Conservation (phyloP, 2,329 filamentous ascomycete species). For the Aspergillus sp. region DNA sequence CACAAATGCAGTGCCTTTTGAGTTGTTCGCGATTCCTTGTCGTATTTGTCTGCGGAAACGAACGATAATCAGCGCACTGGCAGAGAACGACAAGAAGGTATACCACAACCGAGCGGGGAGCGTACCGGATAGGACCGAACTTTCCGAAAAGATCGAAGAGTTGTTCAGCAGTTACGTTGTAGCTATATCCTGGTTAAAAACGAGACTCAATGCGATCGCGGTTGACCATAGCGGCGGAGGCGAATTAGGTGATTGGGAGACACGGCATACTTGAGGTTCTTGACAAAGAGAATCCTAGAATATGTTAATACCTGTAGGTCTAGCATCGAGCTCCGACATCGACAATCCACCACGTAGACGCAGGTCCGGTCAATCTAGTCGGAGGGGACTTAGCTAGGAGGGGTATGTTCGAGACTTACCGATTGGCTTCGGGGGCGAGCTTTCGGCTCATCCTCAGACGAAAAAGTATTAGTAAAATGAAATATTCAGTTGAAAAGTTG, state of each 20-base stretch:
- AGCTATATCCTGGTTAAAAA: constrained; percentile 57
- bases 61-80: constrained; percentile 5
- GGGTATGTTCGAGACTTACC: constrained; percentile 59
- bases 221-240: background rate
- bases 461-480: constrained; percentile 19
- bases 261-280: constrained; percentile 86
- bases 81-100: constrained; percentile 9
- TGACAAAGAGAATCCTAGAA: constrained; percentile 95
- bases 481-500: constrained; percentile 12
- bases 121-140: constrained; percentile 91
- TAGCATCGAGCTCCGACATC: background rate
- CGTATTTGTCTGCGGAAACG: constrained; percentile 79
- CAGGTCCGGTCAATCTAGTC: background rate
- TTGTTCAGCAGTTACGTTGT: constrained; percentile 97
- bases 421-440: constrained; percentile 99
- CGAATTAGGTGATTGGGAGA: constrained; percentile 5
- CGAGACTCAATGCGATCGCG: background rate
- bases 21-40: constrained; percentile 94
- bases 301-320: constrained; percentile 7
- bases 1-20: constrained; percentile 97
- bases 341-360: background rate
- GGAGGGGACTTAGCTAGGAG: constrained; percentile 18
- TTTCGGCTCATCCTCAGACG: constrained; percentile 56
- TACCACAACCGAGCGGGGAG: constrained; percentile 19
- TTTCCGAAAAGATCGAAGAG: constrained; percentile 98